These are phyloP conservation scores for Hypoxylon sp. DNA, from an alignment of 2,329 filamentous ascomycete species.

Conservation along the genomic window DNA sequence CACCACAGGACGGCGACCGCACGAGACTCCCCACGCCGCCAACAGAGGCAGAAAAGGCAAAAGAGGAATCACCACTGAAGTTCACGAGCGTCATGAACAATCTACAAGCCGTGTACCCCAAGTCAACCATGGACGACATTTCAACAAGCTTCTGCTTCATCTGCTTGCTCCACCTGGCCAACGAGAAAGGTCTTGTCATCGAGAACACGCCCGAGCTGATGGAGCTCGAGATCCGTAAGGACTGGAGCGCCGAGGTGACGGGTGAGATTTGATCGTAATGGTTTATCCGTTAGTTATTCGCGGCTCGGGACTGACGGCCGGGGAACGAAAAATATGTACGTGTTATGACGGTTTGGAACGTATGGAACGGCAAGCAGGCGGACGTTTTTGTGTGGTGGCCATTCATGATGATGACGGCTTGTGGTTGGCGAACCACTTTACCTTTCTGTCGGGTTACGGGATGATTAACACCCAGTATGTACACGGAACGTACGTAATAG, in stretches of 20 bases:
- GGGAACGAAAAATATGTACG: neutral
- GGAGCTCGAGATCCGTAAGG: slow-evolving; percentile 72
- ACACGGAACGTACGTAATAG: slow-evolving; percentile 10
- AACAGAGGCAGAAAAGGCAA: slow-evolving; percentile 47
- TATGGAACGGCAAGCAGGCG: neutral
- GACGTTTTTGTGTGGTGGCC: slow-evolving; percentile 17
- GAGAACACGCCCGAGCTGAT: slow-evolving; percentile 70
- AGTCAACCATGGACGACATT: slow-evolving; percentile 90
- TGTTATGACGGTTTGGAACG: slow-evolving; percentile 18
- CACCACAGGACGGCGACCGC: slow-evolving; percentile 47
- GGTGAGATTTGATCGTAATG: slow-evolving; percentile 46
- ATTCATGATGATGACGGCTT: slow-evolving; percentile 24
- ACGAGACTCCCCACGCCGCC: slow-evolving; percentile 52
- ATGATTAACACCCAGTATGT: slow-evolving; percentile 3
- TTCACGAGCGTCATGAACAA: slow-evolving; percentile 95
- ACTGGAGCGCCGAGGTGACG: slow-evolving; percentile 70
- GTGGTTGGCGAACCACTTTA: slow-evolving; percentile 33
- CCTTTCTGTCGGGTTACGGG: slow-evolving; percentile 13
- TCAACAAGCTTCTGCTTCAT: slow-evolving; percentile 96
- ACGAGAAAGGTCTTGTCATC: slow-evolving; percentile 89
- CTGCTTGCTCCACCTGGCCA: slow-evolving; percentile 88
- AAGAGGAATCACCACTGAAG: slow-evolving; percentile 71
- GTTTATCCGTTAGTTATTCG: neutral
- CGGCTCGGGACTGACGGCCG: neutral
- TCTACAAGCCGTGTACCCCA: slow-evolving; percentile 86